Percentiles rank a stretch among this genome's conserved stretches.
These are phyloP conservation scores for Penicillium griseofulvum DNA, from an alignment of 2,329 filamentous ascomycete genomes.

Conservation along the genomic window DNA sequence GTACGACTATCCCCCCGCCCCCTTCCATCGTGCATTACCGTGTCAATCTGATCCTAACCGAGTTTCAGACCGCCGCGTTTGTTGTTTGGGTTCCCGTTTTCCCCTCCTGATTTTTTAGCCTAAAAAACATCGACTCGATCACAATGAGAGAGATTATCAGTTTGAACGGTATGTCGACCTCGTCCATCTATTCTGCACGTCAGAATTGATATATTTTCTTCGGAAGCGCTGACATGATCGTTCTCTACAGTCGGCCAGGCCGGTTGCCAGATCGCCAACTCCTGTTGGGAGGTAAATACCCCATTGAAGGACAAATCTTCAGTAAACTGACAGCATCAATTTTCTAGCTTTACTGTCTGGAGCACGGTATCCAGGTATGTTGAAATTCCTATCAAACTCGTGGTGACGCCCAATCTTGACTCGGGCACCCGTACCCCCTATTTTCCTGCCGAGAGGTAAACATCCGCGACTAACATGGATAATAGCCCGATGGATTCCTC, in stretches of 20 bases:
- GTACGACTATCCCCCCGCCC: conserved; percentile 15
- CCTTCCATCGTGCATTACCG: conserved; percentile 10
- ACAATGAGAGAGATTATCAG: conserved; percentile 99
- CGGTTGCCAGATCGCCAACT: conserved; percentile 99
- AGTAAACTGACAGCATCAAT: conserved; percentile 36
- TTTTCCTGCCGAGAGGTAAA: conserved; percentile 19
- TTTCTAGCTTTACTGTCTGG: conserved; percentile 93
- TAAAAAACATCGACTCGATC: conserved; percentile 30
- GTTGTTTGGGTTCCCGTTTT: conserved; percentile 26
- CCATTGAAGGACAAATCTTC: conserved; percentile 5
- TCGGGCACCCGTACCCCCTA: conserved; percentile 18
- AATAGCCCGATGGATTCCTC: conserved; percentile 93
- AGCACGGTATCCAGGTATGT: conserved; percentile 97
- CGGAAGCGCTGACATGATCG: conserved; percentile 35
- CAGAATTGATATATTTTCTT: conserved; percentile 8
- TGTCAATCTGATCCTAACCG: conserved; percentile 14
- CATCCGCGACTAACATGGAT: conserved; percentile 26
- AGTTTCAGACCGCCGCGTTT: conserved; percentile 26
- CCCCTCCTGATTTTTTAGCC: conserved; percentile 27
- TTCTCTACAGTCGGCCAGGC: conserved; percentile 84
- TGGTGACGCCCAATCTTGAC: conserved; percentile 17
- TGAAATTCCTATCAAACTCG: conserved; percentile 16
- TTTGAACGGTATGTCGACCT: conserved; percentile 78
- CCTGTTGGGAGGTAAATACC: conserved; percentile 96
- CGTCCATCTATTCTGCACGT: conserved; percentile 12